Evolutionary conservation across 2,329 filamentous ascomycete species (phyloP), one percentile per base, ranked within the genome.

Genomic region (Ophiocordyceps australis): DNA sequence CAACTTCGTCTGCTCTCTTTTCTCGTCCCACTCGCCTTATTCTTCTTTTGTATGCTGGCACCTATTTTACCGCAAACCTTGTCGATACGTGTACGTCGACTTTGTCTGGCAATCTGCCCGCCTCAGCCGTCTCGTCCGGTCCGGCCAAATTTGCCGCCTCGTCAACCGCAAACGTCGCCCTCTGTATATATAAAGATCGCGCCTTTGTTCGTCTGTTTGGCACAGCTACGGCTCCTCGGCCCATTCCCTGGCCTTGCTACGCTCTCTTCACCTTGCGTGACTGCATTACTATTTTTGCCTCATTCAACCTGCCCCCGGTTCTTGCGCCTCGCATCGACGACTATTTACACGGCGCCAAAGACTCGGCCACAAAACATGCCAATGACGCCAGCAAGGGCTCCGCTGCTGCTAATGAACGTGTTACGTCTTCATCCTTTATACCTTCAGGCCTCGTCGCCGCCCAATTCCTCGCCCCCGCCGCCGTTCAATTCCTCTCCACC

Each of bases 131-230:
- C 17, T 85, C 80, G 1, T 62, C 77, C 7, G 83, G 83, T 29
- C 65, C 73, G 0, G 51, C 67, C 32, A 94, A 94, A 47, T 94
- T 95, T 54, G 55, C 71, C 38, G 73, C 78, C 26, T 86, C 81
- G 2, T 78, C 71, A 11, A 54, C 67, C n/a, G 71, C 83, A 28
- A 95, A 94, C 53, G 74, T 93, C 49, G 68, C 71, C 7, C 62
- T 93, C 19, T 82, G 81, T 49, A 70, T 93, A 24, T 82, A 89
- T 63, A 94, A 93, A 50, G 85, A 93, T 54, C 74, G 74, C 39
- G 70, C 76, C 32, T 93, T 86, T 47, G 81, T 81, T 2, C 68
- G 71, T 41, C 65, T 93, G 41, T 93, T 91, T 46, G 80, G 80
- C 9, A 69, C 56, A 1, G 59, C 49, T 29, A 51, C 43, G 14